Evolutionary conservation across 2,329 filamentous ascomycete species (phyloP).

Genomic region (Penicillium aurantiogriseum): DNA sequence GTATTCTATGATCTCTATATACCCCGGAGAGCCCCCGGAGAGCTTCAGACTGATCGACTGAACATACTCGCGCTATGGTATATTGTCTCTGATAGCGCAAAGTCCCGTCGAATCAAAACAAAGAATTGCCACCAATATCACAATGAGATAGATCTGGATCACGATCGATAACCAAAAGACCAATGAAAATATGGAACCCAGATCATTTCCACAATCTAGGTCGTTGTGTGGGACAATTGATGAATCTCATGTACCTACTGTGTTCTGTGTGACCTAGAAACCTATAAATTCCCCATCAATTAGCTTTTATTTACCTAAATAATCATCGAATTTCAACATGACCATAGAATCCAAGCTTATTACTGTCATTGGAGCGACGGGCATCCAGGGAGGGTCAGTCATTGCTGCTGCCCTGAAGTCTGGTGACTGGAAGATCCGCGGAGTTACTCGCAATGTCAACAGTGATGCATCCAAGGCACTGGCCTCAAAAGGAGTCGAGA

Average conservation of each 20-base stretch:
- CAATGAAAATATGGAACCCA: neutral
- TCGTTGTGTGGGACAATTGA: neutral
- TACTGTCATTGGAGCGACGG: conserved; percentile 6
- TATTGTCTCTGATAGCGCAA: no score
- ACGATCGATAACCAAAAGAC: neutral
- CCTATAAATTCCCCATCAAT: neutral
- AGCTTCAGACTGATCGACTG: no score
- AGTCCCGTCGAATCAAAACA: no score
- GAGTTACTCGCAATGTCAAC: conserved; percentile 4
- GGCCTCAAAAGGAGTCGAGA: conserved; percentile 3
- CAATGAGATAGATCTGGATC: no score
- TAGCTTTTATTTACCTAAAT: neutral
- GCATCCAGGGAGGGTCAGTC: conserved; percentile 6
- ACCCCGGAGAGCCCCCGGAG: no score
- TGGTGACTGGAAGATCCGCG: conserved; percentile 1
- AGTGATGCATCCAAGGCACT: neutral
- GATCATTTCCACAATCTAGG: neutral
- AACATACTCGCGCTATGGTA: no score
- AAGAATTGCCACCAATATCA: no score
- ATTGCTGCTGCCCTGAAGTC: neutral
- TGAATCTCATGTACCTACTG: neutral
- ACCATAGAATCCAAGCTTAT: neutral
- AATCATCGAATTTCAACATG: neutral
- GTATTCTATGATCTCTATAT: no score
- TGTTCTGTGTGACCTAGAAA: neutral